Conservation (phyloP, 1,284 basidiomycete genomes). For the Rhodotorula sp. region DNA sequence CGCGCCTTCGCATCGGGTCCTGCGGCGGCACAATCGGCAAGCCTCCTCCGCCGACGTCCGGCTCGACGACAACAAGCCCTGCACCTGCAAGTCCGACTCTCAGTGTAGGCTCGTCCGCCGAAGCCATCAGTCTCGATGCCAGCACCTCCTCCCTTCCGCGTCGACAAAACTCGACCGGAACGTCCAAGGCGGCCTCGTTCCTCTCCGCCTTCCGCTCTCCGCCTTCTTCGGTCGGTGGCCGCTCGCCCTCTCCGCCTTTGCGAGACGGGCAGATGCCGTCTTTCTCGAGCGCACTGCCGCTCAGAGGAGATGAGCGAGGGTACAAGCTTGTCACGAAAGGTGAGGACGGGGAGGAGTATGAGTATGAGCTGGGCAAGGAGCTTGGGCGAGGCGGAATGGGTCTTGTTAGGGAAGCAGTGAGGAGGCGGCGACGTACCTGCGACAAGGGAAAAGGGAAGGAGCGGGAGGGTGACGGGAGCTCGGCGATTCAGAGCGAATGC, state of each 20-base stretch:
- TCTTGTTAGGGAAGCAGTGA: conserved; percentile 70
- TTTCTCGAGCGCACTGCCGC: conserved; percentile 19
- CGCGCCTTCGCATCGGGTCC: conserved; percentile 22
- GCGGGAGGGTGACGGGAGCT: not conserved
- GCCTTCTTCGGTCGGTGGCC: conserved; percentile 45
- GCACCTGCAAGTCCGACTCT: not conserved
- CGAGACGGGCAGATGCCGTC: not conserved
- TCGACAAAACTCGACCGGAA: not conserved
- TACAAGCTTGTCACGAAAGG: conserved; percentile 17
- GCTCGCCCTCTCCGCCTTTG: not conserved
- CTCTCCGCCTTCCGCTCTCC: conserved; percentile 61
- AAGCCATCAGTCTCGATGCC: not conserved
- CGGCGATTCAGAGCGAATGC: not conserved
- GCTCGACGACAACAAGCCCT: not conserved
- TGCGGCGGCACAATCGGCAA: not conserved
- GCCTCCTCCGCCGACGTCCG: not conserved
- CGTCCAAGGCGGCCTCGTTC: conserved; percentile 75
- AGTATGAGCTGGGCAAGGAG: conserved; percentile 72
- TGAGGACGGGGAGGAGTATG: conserved; percentile 23
- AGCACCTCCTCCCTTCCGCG: not conserved
- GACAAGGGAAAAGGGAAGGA: too few relatives aligned
- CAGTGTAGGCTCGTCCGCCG: not conserved
- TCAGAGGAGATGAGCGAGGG: conserved; percentile 39
- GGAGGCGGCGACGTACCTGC: conserved; percentile 47
- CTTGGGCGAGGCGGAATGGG: conserved; percentile 84